These are phyloP conservation scores for Capsicum chinense DNA, from an alignment of 257 asterid genomes.

Conservation along the genomic window DNA sequence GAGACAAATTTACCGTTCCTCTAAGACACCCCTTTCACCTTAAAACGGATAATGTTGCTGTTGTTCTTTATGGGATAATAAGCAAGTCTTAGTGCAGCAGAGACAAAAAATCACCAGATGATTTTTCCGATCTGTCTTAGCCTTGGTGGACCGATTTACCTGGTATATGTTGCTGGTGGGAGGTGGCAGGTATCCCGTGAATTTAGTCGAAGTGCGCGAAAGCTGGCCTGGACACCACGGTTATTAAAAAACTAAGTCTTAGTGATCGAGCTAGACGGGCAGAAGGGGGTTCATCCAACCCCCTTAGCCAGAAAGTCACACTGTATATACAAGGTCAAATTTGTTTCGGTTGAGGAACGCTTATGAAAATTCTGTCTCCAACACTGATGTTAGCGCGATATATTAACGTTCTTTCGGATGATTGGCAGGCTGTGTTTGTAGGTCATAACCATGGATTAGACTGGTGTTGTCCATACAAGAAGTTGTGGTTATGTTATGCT, in stretches of 20 bases:
- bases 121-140: too few relatives aligned
- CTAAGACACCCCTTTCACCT: too few relatives aligned
- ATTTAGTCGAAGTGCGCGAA: too few relatives aligned
- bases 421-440: slow-evolving; percentile 82
- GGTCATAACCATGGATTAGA: slow-evolving; percentile 97
- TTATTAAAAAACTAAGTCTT: too few relatives aligned
- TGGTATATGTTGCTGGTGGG: too few relatives aligned
- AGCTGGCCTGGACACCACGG: too few relatives aligned
- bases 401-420: neutral
- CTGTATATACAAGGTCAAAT: neutral
- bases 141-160: too few relatives aligned
- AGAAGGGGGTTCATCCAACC: neutral
- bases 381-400: neutral
- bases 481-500: slow-evolving; percentile 87
- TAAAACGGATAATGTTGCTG: neutral
- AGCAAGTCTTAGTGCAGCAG: neutral
- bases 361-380: neutral
- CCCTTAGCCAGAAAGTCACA: neutral
- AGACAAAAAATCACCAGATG: too few relatives aligned
- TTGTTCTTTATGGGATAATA: neutral
- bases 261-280: neutral
- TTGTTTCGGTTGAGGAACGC: neutral
- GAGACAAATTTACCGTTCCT: neutral
- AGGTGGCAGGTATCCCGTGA: too few relatives aligned
- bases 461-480: slow-evolving; percentile 91